Conservation (phyloP, 805 yeast species). For the Ogataea ganodermae region DNA sequence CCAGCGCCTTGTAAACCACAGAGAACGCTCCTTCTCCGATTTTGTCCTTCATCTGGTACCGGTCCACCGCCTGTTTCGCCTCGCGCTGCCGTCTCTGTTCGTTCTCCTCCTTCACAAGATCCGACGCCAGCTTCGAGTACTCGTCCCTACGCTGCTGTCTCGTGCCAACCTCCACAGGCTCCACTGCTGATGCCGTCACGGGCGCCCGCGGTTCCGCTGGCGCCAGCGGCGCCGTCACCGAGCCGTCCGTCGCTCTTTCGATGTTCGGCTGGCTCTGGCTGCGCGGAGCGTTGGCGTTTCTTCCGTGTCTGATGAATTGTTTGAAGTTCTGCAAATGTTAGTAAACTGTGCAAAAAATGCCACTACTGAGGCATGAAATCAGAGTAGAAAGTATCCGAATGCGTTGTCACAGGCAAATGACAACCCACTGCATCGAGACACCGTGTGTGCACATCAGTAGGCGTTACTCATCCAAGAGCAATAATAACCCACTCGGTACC, state of each 20-base stretch:
- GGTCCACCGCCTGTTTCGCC: conserved; percentile 31
- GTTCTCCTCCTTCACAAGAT: conserved; percentile 36
- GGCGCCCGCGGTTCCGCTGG: not conserved
- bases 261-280: conserved; percentile 9
- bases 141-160: conserved; percentile 28
- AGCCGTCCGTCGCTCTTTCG: not conserved
- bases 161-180: not conserved
- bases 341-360: not conserved
- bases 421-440: too few species aligned
- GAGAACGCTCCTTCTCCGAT: conserved; percentile 67
- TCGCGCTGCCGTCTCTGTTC: conserved; percentile 22
- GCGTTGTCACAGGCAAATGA: too few species aligned
- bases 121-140: conserved; percentile 34
- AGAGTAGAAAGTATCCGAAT: too few species aligned
- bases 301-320: conserved; percentile 47
- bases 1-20: conserved; percentile 50
- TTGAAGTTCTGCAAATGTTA: conserved; percentile 37
- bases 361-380: too few species aligned
- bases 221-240: not conserved
- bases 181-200: not conserved
- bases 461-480: too few species aligned
- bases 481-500: too few species aligned
- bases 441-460: too few species aligned
- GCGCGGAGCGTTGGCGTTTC: conserved; percentile 20
- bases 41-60: conserved; percentile 47